Evolutionary conservation across 495 filamentous ascomycete genomes (phyloP).

Genomic region (Penicillium roqueforti): DNA sequence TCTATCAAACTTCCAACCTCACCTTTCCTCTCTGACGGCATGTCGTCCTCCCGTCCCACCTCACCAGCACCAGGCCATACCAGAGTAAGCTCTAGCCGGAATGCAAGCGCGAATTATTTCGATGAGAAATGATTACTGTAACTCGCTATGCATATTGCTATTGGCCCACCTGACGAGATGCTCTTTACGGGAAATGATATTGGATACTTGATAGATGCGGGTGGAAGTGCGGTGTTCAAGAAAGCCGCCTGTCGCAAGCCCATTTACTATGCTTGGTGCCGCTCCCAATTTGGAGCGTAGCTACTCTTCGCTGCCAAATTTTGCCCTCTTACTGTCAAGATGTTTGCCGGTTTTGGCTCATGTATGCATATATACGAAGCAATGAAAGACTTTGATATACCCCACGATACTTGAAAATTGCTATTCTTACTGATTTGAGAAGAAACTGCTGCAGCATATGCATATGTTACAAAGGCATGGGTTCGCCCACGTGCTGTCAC

Average conservation of each 20-base stretch:
- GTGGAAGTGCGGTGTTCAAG: background rate
- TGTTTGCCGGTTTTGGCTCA: constrained; percentile 10
- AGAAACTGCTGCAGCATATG: background rate
- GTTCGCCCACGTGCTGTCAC: constrained; percentile 21
- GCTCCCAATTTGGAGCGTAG: constrained; percentile 2
- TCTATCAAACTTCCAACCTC: constrained; percentile 49
- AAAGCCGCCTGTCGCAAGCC: background rate
- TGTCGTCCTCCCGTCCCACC: constrained; percentile 63
- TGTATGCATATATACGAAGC: constrained; percentile 33
- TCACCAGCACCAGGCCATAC: constrained; percentile 54
- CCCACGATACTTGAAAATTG: background rate
- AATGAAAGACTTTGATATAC: constrained; percentile 24
- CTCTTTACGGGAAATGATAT: constrained; percentile 17
- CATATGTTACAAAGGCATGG: background rate
- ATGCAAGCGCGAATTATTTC: constrained; percentile 31
- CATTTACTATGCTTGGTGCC: constrained; percentile 6
- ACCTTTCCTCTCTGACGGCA: constrained; percentile 48
- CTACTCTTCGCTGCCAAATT: background rate
- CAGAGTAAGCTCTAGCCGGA: constrained; percentile 40
- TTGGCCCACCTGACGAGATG: background rate
- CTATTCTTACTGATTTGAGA: background rate
- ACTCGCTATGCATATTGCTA: background rate
- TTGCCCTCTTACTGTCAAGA: background rate
- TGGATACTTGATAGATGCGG: constrained; percentile 20
- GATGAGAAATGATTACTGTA: constrained; percentile 25